Evolutionary conservation across 2,329 filamentous ascomycete species (phyloP).

Genomic region (Camillea tinctor): DNA sequence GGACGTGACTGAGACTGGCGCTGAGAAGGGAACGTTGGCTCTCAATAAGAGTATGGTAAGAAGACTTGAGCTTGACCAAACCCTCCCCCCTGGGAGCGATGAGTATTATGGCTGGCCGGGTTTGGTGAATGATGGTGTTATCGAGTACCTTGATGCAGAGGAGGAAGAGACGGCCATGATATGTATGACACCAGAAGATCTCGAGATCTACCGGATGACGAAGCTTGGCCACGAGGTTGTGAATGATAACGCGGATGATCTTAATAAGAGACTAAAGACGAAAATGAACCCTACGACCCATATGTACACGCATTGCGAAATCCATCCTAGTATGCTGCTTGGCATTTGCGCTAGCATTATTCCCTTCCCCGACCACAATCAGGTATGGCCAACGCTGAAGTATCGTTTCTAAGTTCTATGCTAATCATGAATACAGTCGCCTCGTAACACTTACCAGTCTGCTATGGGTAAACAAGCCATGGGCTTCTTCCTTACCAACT

Average conservation of each 20-base stretch:
- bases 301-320: conserved; percentile 97
- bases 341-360: conserved; percentile 99
- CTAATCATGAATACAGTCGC: conserved; percentile 61
- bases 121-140: conserved; percentile 77
- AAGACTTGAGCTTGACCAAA: conserved; percentile 71
- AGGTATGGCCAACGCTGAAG: conserved; percentile 46
- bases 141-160: conserved; percentile 96
- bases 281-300: conserved; percentile 83
- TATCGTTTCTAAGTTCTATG: conserved; percentile 7
- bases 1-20: conserved; percentile 63
- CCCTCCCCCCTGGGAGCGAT: conserved; percentile 58
- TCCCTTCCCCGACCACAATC: conserved; percentile 98
- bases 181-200: conserved; percentile 94
- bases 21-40: conserved; percentile 67
- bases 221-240: conserved; percentile 64
- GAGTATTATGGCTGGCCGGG: conserved; percentile 84
- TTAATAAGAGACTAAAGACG: conserved; percentile 84
- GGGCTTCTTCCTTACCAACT: conserved; percentile 98
- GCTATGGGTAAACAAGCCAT: conserved; percentile 99
- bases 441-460: conserved; percentile 98
- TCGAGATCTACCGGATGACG: conserved; percentile 72
- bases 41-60: conserved; percentile 80
- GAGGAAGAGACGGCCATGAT: conserved; percentile 99
- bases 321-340: conserved; percentile 98
- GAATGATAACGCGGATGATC: conserved; percentile 63